phyloP scores from a whole-genome alignment of 768 basidiomycete genomes.

The Austroboletus eburneus region DNA sequence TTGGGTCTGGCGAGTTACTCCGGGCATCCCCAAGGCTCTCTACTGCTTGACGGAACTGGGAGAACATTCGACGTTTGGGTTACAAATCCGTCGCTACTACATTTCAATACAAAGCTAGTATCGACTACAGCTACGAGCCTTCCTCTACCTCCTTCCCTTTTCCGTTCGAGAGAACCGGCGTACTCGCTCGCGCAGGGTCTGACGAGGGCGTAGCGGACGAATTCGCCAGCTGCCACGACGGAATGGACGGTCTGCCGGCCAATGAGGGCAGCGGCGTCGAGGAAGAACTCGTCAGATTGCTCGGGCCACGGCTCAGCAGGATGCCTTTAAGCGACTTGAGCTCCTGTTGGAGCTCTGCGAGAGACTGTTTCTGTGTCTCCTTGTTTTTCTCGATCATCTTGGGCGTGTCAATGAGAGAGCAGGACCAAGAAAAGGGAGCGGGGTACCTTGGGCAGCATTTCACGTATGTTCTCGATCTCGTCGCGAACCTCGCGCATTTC shows the following conservation, averaged over 20 bases:
- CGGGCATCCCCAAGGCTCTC: constrained; percentile 54
- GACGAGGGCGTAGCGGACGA: constrained; percentile 23
- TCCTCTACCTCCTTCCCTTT: constrained; percentile 59
- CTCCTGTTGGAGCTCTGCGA: constrained; percentile 88
- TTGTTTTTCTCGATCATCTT: constrained; percentile 96
- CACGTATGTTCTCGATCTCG: constrained; percentile 84
- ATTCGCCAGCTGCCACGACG: constrained; percentile 83
- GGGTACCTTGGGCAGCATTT: constrained; percentile 88
- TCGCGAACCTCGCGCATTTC: constrained; percentile 91
- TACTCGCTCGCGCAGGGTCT: constrained; percentile 7
- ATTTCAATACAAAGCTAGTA: constrained; percentile 1
- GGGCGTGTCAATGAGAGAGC: background rate
- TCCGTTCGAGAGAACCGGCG: constrained; percentile 32
- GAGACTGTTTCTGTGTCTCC: constrained; percentile 75
- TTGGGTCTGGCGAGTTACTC: constrained; percentile 37
- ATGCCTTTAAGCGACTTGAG: constrained; percentile 92
- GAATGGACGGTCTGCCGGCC: constrained; percentile 69
- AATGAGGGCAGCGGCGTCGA: constrained; percentile 48
- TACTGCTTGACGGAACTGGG: constrained; percentile 67
- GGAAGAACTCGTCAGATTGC: constrained; percentile 42
- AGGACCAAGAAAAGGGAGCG: background rate
- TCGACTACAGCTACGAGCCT: constrained; percentile 9
- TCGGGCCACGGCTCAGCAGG: constrained; percentile 66
- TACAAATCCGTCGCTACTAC: background rate
- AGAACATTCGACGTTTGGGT: constrained; percentile 55